Conservation (phyloP, 2,329 filamentous ascomycete species). For the Sporothrix euskadiensis region DNA sequence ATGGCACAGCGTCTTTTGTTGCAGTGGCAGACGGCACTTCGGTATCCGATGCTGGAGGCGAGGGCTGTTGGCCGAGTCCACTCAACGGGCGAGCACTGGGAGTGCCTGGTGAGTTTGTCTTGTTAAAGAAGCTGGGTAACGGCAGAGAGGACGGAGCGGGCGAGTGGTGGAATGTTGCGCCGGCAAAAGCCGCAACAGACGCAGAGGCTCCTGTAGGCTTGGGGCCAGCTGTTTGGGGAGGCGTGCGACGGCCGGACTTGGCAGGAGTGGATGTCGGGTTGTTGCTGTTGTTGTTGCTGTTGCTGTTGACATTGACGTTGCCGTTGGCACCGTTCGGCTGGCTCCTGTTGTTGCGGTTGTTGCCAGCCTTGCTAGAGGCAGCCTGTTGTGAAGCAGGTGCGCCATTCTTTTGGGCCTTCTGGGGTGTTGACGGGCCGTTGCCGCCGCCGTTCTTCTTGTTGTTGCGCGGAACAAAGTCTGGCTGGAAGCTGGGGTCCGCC, state of each 20-base stretch:
- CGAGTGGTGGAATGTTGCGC: constrained; percentile 91
- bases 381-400: constrained; percentile 34
- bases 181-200: constrained; percentile 72
- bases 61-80: constrained; percentile 46
- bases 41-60: constrained; percentile 55
- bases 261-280: constrained; percentile 45
- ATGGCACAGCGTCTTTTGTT: constrained; percentile 38
- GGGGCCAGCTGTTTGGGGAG: constrained; percentile 46
- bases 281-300: constrained; percentile 24
- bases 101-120: constrained; percentile 66
- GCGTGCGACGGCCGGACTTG: constrained; percentile 48
- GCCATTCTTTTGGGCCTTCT: constrained; percentile 26
- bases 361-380: constrained; percentile 36
- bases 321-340: constrained; percentile 34
- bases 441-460: neutral
- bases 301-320: constrained; percentile 31
- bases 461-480: constrained; percentile 35
- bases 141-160: constrained; percentile 88
- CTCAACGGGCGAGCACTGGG: constrained; percentile 50
- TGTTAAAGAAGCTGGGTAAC: constrained; percentile 82
- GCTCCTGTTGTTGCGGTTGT: constrained; percentile 38
- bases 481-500: constrained; percentile 41
- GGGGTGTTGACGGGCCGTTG: constrained; percentile 27
- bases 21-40: constrained; percentile 49
- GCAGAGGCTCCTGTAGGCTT: constrained; percentile 40